Percentiles rank a stretch among this genome's conserved stretches.
Evolutionary conservation across 1,284 basidiomycete genomes (phyloP).

Genomic region (Inonotus hispidus): DNA sequence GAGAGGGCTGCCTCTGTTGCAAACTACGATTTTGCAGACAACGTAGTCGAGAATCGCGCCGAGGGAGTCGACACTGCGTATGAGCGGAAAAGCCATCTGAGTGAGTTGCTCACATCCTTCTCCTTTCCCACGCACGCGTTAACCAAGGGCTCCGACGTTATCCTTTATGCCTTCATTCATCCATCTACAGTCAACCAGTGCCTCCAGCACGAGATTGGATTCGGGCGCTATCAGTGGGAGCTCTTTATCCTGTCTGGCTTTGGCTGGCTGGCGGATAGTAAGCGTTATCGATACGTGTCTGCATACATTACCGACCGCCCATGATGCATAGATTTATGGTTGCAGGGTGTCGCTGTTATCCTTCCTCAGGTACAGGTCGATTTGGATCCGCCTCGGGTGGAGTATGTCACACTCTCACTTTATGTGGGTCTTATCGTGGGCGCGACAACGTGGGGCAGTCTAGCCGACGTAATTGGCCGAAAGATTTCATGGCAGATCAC

Average conservation of each 20-base stretch:
- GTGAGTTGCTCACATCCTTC: conserved; percentile 8
- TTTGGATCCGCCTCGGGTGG: conserved; percentile 38
- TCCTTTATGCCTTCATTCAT: too few species aligned
- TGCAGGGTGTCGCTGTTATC: conserved; percentile 50
- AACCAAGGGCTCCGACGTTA: background rate
- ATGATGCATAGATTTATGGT: conserved; percentile 40
- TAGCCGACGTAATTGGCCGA: conserved; percentile 46
- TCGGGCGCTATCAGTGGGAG: conserved; percentile 56
- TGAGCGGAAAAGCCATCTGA: conserved; percentile 24
- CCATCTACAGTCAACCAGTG: conserved; percentile 37
- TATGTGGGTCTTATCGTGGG: conserved; percentile 56
- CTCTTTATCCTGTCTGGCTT: conserved; percentile 52
- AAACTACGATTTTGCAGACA: background rate
- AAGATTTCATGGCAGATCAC: conserved; percentile 56
- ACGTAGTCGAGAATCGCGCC: conserved; percentile 9
- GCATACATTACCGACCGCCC: background rate
- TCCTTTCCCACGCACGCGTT: background rate
- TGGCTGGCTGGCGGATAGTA: conserved; percentile 4
- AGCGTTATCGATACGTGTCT: background rate
- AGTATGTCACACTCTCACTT: conserved; percentile 48
- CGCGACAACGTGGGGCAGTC: conserved; percentile 48
- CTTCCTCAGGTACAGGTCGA: conserved; percentile 43
- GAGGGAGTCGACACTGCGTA: conserved; percentile 25
- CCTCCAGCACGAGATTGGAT: conserved; percentile 52
- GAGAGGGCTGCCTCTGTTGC: background rate